Conservation (phyloP, 306 rosid species). For the Begonia masoniana region DNA sequence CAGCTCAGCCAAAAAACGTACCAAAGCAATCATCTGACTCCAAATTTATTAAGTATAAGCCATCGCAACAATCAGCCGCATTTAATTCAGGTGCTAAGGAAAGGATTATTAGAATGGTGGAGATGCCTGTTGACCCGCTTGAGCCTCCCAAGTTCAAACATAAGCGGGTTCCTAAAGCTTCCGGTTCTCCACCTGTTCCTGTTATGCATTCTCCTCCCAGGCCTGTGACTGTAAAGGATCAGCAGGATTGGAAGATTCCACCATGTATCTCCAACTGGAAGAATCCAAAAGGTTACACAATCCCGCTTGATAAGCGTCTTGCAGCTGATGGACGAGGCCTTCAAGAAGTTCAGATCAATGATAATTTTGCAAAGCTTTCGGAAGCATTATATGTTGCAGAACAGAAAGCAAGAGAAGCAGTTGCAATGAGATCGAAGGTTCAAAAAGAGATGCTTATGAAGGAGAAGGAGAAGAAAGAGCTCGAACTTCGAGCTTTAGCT, state of each 20-base stretch:
- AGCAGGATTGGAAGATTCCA: slow-evolving; percentile 92
- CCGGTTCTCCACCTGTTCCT: slow-evolving; percentile 83
- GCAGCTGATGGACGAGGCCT: slow-evolving; percentile 88
- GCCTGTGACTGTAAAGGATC: slow-evolving; percentile 84
- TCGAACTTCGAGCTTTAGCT: slow-evolving; percentile 67
- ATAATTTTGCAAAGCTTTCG: slow-evolving; percentile 73
- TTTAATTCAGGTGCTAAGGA: slow-evolving; percentile 83
- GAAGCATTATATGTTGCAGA: slow-evolving; percentile 78
- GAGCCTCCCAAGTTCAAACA: slow-evolving; percentile 93
- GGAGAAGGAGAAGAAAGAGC: slow-evolving; percentile 80
- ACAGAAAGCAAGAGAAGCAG: slow-evolving; percentile 92
- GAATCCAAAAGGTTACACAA: slow-evolving; percentile 86
- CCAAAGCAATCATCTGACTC: slow-evolving; percentile 57
- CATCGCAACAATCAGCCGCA: slow-evolving; percentile 72
- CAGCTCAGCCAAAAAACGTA: slow-evolving; percentile 77
- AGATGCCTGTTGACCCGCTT: slow-evolving; percentile 90
- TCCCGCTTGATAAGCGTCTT: slow-evolving; percentile 84
- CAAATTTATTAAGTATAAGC: slow-evolving; percentile 72
- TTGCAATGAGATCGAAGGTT: slow-evolving; percentile 83
- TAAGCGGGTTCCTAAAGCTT: slow-evolving; percentile 83
- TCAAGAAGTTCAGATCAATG: slow-evolving; percentile 80
- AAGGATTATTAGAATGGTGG: slow-evolving; percentile 81
- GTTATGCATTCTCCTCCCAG: slow-evolving; percentile 91
- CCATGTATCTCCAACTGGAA: slow-evolving; percentile 93
- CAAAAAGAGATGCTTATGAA: slow-evolving; percentile 77